Percentiles rank a stretch among this genome's conserved stretches.
These are phyloP conservation scores for Artomyces pyxidatus DNA, from an alignment of 768 basidiomycete genomes.

Conservation along the genomic window DNA sequence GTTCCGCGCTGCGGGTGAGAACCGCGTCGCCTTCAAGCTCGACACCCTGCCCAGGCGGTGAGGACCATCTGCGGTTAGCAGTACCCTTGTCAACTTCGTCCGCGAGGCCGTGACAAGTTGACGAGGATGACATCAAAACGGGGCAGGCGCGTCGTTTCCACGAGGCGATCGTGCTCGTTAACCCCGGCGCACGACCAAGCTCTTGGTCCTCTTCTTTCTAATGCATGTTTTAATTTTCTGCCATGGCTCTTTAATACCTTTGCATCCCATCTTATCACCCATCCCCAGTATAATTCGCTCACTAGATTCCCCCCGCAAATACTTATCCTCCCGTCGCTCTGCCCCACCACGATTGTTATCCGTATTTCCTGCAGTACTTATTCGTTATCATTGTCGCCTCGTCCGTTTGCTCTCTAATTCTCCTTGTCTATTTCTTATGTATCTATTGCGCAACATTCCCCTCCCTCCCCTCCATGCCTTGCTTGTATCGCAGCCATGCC, in stretches of 20 bases:
- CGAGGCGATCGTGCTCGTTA: conserved; percentile 13
- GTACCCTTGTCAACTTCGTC: conserved; percentile 16
- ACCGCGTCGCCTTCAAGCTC: conserved; percentile 64
- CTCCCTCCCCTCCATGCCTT: conserved; percentile 4
- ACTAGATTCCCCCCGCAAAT: not conserved
- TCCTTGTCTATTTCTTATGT: not conserved
- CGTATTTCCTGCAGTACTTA: not conserved
- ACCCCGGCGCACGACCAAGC: conserved; percentile 10
- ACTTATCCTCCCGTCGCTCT: not conserved
- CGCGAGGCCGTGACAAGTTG: conserved; percentile 12
- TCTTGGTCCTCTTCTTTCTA: conserved; percentile 5
- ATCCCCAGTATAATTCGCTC: not conserved
- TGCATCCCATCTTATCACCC: not conserved
- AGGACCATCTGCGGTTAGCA: conserved; percentile 10
- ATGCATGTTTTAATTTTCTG: not conserved
- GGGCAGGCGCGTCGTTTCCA: conserved; percentile 16
- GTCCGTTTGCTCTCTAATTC: not conserved
- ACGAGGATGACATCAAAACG: conserved; percentile 17
- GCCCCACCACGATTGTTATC: not conserved
- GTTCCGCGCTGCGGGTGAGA: conserved; percentile 65
- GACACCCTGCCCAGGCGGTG: no score
- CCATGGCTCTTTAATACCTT: not conserved
- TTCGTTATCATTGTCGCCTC: not conserved
- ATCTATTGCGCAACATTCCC: conserved; percentile 7
- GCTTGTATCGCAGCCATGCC: conserved; percentile 5